phyloP scores from a whole-genome alignment of 2,329 filamentous ascomycete genomes.

The Periconia sp. region DNA sequence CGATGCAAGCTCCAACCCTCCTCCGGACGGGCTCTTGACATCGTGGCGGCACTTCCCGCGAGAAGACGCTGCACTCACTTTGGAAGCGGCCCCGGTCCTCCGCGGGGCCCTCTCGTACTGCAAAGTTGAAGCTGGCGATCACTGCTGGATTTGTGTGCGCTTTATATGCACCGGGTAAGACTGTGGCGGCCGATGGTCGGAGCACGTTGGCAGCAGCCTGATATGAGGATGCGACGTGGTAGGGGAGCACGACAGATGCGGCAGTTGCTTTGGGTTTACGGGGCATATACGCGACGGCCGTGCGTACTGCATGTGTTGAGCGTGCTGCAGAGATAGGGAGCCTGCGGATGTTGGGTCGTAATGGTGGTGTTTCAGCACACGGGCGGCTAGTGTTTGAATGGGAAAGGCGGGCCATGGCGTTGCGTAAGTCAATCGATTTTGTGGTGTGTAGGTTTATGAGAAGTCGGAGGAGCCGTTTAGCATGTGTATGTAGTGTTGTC shows the following conservation, averaged over 20 bases:
- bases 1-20: no score
- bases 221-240: constrained; percentile 1
- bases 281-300: background rate
- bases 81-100: background rate
- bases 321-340: background rate
- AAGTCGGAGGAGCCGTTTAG: background rate
- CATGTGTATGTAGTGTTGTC: background rate
- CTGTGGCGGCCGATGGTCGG: constrained; percentile 6
- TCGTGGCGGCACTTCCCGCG: no score
- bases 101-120: constrained; percentile 1
- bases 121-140: constrained; percentile 7
- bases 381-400: background rate
- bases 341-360: no score
- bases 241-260: constrained; percentile 1
- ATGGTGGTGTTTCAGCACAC: background rate
- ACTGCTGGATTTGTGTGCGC: constrained; percentile 6
- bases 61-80: background rate
- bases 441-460: background rate
- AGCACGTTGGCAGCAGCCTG: no score
- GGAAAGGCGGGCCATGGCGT: no score
- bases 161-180: constrained; percentile 8
- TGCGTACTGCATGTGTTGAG: background rate
- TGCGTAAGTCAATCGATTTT: no score
- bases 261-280: background rate
- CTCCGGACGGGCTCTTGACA: no score